These are phyloP conservation scores for Fusarium sororula DNA, from an alignment of 2,329 filamentous ascomycete genomes.

Conservation along the genomic window DNA sequence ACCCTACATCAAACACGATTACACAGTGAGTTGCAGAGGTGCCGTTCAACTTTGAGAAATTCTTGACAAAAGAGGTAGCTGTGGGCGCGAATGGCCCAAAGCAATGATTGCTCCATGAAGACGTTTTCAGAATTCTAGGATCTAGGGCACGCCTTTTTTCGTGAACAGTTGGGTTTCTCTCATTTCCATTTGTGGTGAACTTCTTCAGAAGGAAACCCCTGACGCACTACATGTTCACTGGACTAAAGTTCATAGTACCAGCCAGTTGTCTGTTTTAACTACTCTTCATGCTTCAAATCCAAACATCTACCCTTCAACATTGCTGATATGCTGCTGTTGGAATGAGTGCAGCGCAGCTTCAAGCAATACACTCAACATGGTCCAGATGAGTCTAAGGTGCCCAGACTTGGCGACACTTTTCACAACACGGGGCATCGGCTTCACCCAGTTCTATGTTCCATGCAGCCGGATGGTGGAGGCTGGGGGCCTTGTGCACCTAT, in stretches of 20 bases:
- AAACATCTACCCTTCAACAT: background rate
- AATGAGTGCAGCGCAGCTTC: background rate
- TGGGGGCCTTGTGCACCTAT: background rate
- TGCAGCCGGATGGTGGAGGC: background rate
- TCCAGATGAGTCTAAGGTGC: background rate
- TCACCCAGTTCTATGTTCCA: background rate
- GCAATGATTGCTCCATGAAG: background rate
- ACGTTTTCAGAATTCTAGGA: background rate
- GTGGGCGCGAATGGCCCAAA: background rate
- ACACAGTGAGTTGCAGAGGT: background rate
- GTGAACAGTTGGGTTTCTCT: background rate
- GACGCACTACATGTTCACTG: background rate
- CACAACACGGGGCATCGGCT: background rate
- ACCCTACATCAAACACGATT: background rate
- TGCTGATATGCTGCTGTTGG: background rate
- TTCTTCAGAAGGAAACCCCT: background rate
- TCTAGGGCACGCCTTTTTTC: background rate
- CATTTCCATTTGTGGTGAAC: background rate
- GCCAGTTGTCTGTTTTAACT: background rate
- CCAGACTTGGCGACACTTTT: background rate
- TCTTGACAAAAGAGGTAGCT: background rate
- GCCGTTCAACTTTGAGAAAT: background rate
- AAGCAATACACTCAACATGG: background rate
- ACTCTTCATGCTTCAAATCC: background rate
- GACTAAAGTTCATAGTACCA: background rate